Conservation (phyloP, 345 rosid genomes). For the thale cress (Arabidopsis thaliana) region DNA sequence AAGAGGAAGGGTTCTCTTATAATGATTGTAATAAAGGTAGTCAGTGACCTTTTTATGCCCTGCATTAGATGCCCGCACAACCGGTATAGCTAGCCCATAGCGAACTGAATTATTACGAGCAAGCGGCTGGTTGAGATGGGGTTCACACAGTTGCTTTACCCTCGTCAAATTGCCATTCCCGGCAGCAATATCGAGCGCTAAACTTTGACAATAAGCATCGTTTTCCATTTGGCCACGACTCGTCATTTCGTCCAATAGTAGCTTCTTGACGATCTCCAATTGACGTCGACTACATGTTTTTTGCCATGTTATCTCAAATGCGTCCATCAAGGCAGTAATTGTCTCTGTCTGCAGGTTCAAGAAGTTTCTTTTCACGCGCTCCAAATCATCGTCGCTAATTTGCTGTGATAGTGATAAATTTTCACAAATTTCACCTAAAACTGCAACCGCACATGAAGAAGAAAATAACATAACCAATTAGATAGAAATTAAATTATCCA, state of each 20-base stretch:
- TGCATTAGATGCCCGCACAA: conserved; percentile 32
- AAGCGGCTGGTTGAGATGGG: background rate
- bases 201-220: background rate
- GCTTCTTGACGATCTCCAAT: background rate
- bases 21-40: background rate
- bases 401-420: background rate
- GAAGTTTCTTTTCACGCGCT: background rate
- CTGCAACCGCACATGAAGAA: background rate
- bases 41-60: conserved; percentile 10
- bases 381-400: background rate
- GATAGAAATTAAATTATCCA: background rate
- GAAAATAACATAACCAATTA: background rate
- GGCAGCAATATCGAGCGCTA: background rate
- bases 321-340: background rate
- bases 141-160: fast-evolving
- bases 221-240: fast-evolving
- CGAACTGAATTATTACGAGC: fast-evolving
- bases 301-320: background rate
- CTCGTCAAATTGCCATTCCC: background rate
- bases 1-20: fast-evolving
- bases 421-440: background rate
- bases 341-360: background rate
- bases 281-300: background rate
- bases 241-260: background rate
- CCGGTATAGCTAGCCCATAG: background rate